Evolutionary conservation across 1,284 basidiomycete species (phyloP).

Genomic region (Ustilago loliicola): DNA sequence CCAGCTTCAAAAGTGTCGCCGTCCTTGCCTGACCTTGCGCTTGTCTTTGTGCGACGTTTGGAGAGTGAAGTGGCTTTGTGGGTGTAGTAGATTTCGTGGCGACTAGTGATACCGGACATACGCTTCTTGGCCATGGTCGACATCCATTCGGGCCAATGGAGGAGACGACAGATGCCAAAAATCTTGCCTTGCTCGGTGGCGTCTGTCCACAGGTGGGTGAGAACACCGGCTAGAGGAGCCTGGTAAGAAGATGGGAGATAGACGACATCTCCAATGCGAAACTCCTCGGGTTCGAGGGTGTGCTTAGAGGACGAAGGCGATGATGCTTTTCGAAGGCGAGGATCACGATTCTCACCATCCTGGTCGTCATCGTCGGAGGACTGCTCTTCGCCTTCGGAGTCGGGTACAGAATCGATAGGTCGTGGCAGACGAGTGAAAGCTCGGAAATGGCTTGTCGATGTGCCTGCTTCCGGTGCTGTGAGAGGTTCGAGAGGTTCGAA

Average conservation of each 20-base stretch:
- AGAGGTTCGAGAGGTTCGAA: conserved; percentile 42
- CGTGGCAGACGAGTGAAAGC: conserved; percentile 33
- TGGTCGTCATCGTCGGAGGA: conserved; percentile 29
- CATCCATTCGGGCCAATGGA: conserved; percentile 58
- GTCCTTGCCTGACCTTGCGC: conserved; percentile 34
- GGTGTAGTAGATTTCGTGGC: conserved; percentile 60
- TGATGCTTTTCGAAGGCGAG: conserved; percentile 19
- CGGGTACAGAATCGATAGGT: conserved; percentile 24
- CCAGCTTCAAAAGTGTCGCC: conserved; percentile 50
- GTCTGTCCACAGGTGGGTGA: conserved; percentile 54
- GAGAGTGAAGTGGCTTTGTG: conserved; percentile 48
- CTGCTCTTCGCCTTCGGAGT: conserved; percentile 41
- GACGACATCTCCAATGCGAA: conserved; percentile 52
- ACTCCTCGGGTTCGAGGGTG: conserved; percentile 32
- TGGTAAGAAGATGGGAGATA: conserved; percentile 55
- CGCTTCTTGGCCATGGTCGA: conserved; percentile 54
- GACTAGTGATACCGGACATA: conserved; percentile 46
- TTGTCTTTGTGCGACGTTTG: conserved; percentile 47
- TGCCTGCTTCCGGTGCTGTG: conserved; percentile 8
- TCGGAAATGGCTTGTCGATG: conserved; percentile 44
- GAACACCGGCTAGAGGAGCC: conserved; percentile 46
- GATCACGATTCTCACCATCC: conserved; percentile 28
- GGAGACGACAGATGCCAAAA: conserved; percentile 52
- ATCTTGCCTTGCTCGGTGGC: conserved; percentile 44
- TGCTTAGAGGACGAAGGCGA: conserved; percentile 29